These are phyloP conservation scores for Pseudogymnoascus sp. DNA, from an alignment of 2,329 filamentous ascomycete species.

Conservation along the genomic window DNA sequence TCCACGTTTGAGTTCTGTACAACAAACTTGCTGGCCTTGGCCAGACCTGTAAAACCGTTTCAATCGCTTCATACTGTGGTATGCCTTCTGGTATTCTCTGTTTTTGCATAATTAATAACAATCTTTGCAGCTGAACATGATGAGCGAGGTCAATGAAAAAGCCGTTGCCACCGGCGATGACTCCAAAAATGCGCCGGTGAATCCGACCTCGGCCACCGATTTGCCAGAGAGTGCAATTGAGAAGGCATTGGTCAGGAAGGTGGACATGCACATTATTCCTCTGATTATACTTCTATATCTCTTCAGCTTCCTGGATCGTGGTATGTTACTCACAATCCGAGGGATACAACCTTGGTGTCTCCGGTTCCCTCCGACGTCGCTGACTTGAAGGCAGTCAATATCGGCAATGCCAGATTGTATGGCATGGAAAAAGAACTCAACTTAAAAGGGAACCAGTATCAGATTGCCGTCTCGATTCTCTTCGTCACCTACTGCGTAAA, in stretches of 20 bases:
- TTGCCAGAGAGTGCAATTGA: not conserved
- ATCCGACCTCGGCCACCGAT: not conserved
- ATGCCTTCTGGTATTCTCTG: not conserved
- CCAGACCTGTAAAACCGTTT: not conserved
- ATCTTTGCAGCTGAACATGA: not conserved
- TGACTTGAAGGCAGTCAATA: conserved; percentile 42
- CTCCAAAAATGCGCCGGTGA: not conserved
- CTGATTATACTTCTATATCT: conserved; percentile 63
- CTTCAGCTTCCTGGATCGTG: conserved; percentile 64
- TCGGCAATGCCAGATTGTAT: conserved; percentile 53
- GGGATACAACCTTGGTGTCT: conserved; percentile 18
- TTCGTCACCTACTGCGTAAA: conserved; percentile 45
- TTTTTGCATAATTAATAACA: not conserved
- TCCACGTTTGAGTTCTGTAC: not conserved
- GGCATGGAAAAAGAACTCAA: conserved; percentile 48
- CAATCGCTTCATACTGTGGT: not conserved
- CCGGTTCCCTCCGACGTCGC: not conserved
- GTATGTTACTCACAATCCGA: conserved; percentile 35
- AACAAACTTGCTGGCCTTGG: not conserved
- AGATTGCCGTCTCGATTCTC: conserved; percentile 44
- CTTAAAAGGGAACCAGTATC: conserved; percentile 46
- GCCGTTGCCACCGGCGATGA: not conserved
- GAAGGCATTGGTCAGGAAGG: conserved; percentile 36
- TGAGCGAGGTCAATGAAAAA: conserved; percentile 3
- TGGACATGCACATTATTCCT: conserved; percentile 57